These are phyloP conservation scores for Cladorrhinum sp. DNA, from an alignment of 2,329 filamentous ascomycete species.

Conservation along the genomic window DNA sequence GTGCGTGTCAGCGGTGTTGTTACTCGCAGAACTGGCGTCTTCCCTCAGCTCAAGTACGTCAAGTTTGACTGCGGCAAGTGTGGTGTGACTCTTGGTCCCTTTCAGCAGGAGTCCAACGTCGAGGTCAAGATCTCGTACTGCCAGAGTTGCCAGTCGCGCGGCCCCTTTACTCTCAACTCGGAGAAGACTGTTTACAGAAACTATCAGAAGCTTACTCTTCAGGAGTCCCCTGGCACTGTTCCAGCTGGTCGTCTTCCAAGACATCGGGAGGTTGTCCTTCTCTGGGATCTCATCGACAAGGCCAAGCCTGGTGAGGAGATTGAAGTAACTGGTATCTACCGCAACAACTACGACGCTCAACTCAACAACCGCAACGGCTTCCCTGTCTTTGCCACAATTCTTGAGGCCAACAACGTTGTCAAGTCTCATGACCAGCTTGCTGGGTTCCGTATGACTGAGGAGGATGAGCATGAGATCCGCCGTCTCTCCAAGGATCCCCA, in stretches of 20 bases:
- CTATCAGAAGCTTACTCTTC: slow-evolving; percentile 95
- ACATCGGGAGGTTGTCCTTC: slow-evolving; percentile 87
- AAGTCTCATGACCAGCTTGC: slow-evolving; percentile 97
- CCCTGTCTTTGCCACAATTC: slow-evolving; percentile 94
- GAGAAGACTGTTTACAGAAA: slow-evolving; percentile 98
- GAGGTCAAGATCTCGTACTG: slow-evolving; percentile 97
- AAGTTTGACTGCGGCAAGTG: slow-evolving; percentile 98
- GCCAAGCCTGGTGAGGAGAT: slow-evolving; percentile 98
- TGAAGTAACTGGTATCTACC: slow-evolving; percentile 93
- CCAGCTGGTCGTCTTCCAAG: slow-evolving; percentile 92
- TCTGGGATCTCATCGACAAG: slow-evolving; percentile 95
- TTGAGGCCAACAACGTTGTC: slow-evolving; percentile 95
- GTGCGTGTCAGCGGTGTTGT: slow-evolving; percentile 94
- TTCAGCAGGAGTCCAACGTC: slow-evolving; percentile 94
- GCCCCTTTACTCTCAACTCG: slow-evolving; percentile 92
- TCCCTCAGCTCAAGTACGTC: slow-evolving; percentile 96
- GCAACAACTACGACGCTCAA: slow-evolving; percentile 96
- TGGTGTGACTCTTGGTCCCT: slow-evolving; percentile 85
- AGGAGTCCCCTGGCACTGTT: slow-evolving; percentile 95
- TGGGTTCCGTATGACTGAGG: slow-evolving; percentile 90
- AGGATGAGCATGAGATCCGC: slow-evolving; percentile 89
- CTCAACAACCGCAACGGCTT: slow-evolving; percentile 99
- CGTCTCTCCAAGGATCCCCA: slow-evolving; percentile 83
- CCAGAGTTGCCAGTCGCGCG: slow-evolving; percentile 91
- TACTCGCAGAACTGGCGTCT: slow-evolving; percentile 89